A percentile compares a stretch with the other conserved stretches of the same genome.
Conservation (phyloP, 2,329 filamentous ascomycete genomes). For the Orbilia blumenaviensis region DNA sequence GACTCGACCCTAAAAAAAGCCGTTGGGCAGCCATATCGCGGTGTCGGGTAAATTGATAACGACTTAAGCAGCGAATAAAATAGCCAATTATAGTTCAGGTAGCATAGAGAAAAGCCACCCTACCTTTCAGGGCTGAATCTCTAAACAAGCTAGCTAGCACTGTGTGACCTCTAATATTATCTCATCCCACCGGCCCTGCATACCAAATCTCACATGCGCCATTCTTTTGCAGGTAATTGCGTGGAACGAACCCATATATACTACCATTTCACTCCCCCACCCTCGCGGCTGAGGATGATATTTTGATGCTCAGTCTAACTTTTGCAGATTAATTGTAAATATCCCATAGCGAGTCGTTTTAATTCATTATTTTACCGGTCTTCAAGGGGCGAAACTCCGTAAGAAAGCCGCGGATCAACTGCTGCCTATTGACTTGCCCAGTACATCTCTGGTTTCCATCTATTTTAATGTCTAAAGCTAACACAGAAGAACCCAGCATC, state of each 20-base stretch:
- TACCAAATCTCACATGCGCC: constrained; percentile 1
- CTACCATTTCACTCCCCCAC: too few relatives aligned
- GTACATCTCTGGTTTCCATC: background rate
- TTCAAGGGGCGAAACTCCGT: background rate
- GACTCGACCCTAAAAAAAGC: too few relatives aligned
- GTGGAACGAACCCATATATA: background rate
- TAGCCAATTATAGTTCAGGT: background rate
- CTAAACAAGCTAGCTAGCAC: background rate
- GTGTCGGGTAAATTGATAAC: constrained; percentile 7
- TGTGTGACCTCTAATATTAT: background rate
- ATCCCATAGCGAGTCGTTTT: background rate
- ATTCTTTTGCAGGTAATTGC: background rate
- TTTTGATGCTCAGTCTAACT: background rate
- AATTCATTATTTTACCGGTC: background rate
- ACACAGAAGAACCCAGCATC: background rate
- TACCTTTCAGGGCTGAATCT: background rate
- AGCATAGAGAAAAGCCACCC: background rate
- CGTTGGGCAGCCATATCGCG: background rate
- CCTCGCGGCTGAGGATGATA: background rate
- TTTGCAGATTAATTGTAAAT: background rate
- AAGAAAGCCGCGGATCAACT: background rate
- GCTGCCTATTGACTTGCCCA: background rate
- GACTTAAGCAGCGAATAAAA: background rate
- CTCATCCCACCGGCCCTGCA: background rate
- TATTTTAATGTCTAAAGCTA: too few relatives aligned